Conservation (phyloP, 23 red algal species). For the Chondrus crispus region DNA sequence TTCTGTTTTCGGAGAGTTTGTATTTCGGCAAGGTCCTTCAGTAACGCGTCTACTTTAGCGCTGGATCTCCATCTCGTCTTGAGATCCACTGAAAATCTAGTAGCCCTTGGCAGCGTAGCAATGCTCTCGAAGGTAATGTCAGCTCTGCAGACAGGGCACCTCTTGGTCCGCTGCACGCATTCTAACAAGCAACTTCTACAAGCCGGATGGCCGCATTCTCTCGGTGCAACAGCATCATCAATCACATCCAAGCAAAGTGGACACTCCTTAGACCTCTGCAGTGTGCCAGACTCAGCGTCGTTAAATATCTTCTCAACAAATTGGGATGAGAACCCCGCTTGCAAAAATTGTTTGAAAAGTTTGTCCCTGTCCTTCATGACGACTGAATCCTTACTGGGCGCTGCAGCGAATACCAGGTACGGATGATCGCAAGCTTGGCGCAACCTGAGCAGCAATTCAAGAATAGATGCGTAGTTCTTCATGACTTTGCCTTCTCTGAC, state of each 20-base stretch:
- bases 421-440: constrained; percentile 72
- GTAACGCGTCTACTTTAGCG: constrained; percentile 52
- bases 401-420: constrained; percentile 59
- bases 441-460: constrained; percentile 66
- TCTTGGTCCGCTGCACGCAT: constrained; percentile 24
- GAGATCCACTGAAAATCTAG: constrained; percentile 49
- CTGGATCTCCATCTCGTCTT: constrained; percentile 48
- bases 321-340: constrained; percentile 43
- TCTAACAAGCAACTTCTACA: constrained; percentile 43
- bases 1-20: constrained; percentile 6
- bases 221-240: constrained; percentile 64
- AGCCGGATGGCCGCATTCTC: constrained; percentile 53
- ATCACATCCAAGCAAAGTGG: constrained; percentile 73
- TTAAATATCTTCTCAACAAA: constrained; percentile 54
- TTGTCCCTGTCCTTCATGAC: constrained; percentile 66
- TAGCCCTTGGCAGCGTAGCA: constrained; percentile 26
- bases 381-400: constrained; percentile 35
- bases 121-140: constrained; percentile 6
- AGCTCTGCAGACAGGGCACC: constrained; percentile 52
- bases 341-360: constrained; percentile 45
- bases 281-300: constrained; percentile 14
- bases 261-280: constrained; percentile 20
- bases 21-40: constrained; percentile 15
- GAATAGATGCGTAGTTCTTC: constrained; percentile 62
- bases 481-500: constrained; percentile 41